Conservation (phyloP, 441 rosid genomes). For the Croton setiger region DNA sequence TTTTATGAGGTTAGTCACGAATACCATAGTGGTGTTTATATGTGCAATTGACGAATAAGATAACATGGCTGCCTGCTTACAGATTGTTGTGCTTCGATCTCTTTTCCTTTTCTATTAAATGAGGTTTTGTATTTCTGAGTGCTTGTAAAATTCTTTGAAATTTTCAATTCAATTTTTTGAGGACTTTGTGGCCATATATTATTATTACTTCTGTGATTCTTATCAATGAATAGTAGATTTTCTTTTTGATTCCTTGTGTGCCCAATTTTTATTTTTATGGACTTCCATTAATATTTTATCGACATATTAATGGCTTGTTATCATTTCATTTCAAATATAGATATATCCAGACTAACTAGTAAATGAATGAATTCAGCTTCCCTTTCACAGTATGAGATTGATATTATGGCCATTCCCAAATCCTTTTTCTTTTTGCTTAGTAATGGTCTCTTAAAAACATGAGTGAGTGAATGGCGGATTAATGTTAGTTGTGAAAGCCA, state of each 20-base stretch:
- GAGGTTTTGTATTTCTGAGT: conserved; percentile 26
- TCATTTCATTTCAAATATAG: neutral
- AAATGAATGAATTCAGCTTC: neutral
- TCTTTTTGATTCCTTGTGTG: conserved; percentile 1
- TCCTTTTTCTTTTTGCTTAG: neutral
- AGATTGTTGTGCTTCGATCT: conserved; percentile 20
- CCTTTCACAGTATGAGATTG: neutral
- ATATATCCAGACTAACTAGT: neutral
- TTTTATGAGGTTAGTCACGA: conserved; percentile 74
- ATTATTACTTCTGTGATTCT: conserved; percentile 12
- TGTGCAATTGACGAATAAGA: conserved; percentile 49
- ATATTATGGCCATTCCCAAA: neutral
- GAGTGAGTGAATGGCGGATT: neutral
- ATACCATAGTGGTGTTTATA: conserved; percentile 68
- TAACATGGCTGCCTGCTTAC: conserved; percentile 13
- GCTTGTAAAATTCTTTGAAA: conserved; percentile 38
- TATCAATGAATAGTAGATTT: conserved; percentile 14
- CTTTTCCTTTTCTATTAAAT: conserved; percentile 10
- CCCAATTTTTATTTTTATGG: neutral
- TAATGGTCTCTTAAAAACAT: neutral
- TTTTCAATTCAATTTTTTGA: conserved; percentile 23
- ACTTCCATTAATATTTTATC: neutral
- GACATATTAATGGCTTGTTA: neutral
- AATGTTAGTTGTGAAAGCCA: neutral
- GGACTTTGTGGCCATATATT: conserved; percentile 18